A percentile compares a stretch with the other conserved stretches of the same genome.
Evolutionary conservation across 2,329 filamentous ascomycete genomes (phyloP).

Genomic region (Colletotrichum ledebouriae): DNA sequence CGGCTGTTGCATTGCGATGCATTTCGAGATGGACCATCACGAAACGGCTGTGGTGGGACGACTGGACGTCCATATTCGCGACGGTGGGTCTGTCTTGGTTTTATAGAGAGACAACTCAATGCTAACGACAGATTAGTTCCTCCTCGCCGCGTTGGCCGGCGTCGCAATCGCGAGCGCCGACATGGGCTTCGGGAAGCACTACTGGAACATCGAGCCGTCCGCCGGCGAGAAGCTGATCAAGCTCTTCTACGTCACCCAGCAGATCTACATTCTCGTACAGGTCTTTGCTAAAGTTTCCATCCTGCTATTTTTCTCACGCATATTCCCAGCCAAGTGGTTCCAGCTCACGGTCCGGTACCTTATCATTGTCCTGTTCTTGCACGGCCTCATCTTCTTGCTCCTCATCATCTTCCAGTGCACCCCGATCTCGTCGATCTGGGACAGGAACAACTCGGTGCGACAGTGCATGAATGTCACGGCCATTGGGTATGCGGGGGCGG

Average conservation of each 20-base stretch:
- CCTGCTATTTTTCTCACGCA: conserved; percentile 45
- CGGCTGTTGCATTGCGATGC: conserved; percentile 42
- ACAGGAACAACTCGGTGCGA: conserved; percentile 34
- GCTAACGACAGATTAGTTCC: conserved; percentile 24
- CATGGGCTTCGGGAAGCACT: conserved; percentile 45
- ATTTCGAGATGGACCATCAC: conserved; percentile 41
- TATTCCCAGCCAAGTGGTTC: conserved; percentile 43
- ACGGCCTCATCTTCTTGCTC: conserved; percentile 44
- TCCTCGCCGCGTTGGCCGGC: conserved; percentile 42
- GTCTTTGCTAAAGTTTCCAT: conserved; percentile 47
- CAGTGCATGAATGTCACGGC: conserved; percentile 73
- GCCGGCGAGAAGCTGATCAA: conserved; percentile 35
- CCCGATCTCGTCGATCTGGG: conserved; percentile 42
- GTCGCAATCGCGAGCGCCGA: conserved; percentile 44
- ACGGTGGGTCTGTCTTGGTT: conserved; percentile 20
- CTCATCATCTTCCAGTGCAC: conserved; percentile 44
- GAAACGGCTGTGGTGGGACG: conserved; percentile 43
- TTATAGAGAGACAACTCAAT: too few species aligned
- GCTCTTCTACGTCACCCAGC: conserved; percentile 44
- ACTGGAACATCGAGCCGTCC: conserved; percentile 45
- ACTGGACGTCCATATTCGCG: conserved; percentile 39
- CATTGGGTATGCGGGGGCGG: conserved; percentile 75
- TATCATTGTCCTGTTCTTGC: conserved; percentile 41
- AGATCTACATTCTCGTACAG: conserved; percentile 46
- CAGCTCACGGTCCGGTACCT: conserved; percentile 40